Percentiles rank a stretch among this genome's conserved stretches.
phyloP scores from a whole-genome alignment of 805 yeast species.

The Teunomyces cretensis region DNA sequence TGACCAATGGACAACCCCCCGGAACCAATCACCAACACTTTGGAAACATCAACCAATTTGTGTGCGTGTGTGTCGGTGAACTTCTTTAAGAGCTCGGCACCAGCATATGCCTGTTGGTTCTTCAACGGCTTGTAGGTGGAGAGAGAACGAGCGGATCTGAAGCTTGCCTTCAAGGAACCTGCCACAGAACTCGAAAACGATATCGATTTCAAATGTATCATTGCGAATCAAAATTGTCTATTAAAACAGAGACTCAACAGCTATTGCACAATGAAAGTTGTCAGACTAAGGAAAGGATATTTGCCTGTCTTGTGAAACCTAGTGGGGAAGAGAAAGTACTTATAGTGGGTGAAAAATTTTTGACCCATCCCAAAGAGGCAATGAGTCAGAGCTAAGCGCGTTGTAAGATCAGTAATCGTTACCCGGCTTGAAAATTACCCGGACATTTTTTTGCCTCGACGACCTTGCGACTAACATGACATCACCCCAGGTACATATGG shows the following conservation, averaged over 20 bases:
- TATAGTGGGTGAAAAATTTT: constrained; percentile 15
- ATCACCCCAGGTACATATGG: constrained; percentile 1
- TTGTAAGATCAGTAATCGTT: constrained; percentile 23
- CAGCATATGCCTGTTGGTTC: constrained; percentile 48
- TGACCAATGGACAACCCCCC: constrained; percentile 98
- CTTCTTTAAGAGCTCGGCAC: constrained; percentile 57
- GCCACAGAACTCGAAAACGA: constrained; percentile 4
- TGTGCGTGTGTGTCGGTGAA: constrained; percentile 62
- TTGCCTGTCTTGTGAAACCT: neutral
- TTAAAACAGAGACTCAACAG: neutral
- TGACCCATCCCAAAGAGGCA: constrained; percentile 24
- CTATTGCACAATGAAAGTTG: neutral
- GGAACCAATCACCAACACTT: constrained; percentile 91
- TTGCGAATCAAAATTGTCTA: constrained; percentile 3
- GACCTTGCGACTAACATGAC: neutral
- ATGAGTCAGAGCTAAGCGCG: constrained; percentile 37
- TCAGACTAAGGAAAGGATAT: neutral
- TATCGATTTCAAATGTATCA: constrained; percentile 10
- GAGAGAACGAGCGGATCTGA: constrained; percentile 4
- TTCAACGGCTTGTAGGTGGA: constrained; percentile 8
- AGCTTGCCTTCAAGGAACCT: constrained; percentile 3
- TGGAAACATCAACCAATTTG: constrained; percentile 75
- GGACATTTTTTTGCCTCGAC: neutral
- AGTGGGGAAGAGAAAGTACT: constrained; percentile 4
- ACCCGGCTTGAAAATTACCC: constrained; percentile 10